Base-by-base conservation (phyloP, 176 grass and related monocot species). In the Aechmea fasciata region DNA sequence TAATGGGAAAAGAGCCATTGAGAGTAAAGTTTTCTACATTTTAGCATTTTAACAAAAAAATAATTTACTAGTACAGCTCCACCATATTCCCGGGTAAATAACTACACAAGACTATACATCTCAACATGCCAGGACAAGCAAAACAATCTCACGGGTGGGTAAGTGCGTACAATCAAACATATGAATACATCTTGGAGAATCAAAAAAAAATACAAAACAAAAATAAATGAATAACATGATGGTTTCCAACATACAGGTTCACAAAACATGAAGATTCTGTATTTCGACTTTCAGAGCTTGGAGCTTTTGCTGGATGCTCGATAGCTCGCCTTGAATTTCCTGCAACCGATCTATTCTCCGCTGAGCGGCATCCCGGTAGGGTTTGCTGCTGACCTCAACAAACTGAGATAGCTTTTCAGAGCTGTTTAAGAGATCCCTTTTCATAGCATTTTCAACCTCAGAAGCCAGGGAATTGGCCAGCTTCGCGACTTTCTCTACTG, bases 281-380 rank as follows among this genome's bases (percentile, higher is more conserved):
- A 93, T 99, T 65, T 99, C 82, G 48, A 80, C 75, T 85, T 88
- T 88, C 69, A 99, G 41, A 63, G 68, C 84, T 82, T 90, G 84
- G 77, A 99, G 75, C 73, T 83, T 90, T 80, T 79, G 81, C 67
- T 87, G 87, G 11, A 77, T 75, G 47, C 19, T 65, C 0, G 74
- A 73, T 64, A 99, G 64, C 75, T 99, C 94, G 62, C 63, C 69
- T 72, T 88, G 86, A 75, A 85, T 84, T 29, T 66, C 64, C 47
- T 78, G 77, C 49, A 87, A 79, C 66, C 67, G 78, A 73, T 93
- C 79, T 77, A 99, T 86, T 77, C 80, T 99, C 69, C 5, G 65
- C 77, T 88, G 80, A 23, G 80, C 91, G 2, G 87, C 84, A 3
- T 90, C 80, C 47, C 70, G 69, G 64, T 99, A 99, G 1, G 87